These are phyloP conservation scores for Exidia glandulosa DNA, from an alignment of 768 basidiomycete species.

Conservation along the genomic window DNA sequence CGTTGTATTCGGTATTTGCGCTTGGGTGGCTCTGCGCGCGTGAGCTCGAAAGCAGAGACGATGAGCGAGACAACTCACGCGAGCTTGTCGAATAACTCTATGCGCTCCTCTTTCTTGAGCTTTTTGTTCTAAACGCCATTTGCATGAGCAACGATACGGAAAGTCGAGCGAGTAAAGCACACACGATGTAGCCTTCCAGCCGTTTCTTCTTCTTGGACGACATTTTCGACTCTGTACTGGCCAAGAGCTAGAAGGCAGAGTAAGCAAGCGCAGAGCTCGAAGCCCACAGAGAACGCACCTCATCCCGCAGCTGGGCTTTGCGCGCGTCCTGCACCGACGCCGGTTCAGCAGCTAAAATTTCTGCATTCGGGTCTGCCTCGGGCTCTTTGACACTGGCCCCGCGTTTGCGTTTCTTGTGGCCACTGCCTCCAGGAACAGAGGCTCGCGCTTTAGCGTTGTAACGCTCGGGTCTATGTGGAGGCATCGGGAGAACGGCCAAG, in stretches of 20 bases:
- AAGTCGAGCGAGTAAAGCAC: constrained; percentile 14
- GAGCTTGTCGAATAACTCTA: constrained; percentile 66
- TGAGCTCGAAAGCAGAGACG: not conserved
- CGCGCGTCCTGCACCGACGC: constrained; percentile 47
- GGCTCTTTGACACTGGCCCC: constrained; percentile 11
- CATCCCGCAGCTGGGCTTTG: constrained; percentile 46
- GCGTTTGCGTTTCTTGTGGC: constrained; percentile 13
- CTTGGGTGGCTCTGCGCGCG: constrained; percentile 60
- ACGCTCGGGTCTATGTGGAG: constrained; percentile 12
- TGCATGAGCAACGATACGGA: not conserved
- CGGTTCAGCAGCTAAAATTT: constrained; percentile 46
- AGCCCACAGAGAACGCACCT: constrained; percentile 32
- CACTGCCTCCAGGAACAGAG: constrained; percentile 31
- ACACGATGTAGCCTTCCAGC: constrained; percentile 84
- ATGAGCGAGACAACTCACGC: constrained; percentile 40
- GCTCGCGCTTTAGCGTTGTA: constrained; percentile 62
- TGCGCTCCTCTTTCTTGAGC: constrained; percentile 79
- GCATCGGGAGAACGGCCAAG: not conserved
- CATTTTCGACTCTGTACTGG: constrained; percentile 48
- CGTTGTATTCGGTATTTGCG: constrained; percentile 44
- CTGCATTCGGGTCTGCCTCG: constrained; percentile 42
- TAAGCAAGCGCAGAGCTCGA: not conserved
- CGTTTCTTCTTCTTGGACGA: constrained; percentile 79
- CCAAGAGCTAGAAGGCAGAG: constrained; percentile 3
- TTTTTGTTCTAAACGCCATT: constrained; percentile 61